Conservation (phyloP, 768 basidiomycete species). For the Suillus discolor region DNA sequence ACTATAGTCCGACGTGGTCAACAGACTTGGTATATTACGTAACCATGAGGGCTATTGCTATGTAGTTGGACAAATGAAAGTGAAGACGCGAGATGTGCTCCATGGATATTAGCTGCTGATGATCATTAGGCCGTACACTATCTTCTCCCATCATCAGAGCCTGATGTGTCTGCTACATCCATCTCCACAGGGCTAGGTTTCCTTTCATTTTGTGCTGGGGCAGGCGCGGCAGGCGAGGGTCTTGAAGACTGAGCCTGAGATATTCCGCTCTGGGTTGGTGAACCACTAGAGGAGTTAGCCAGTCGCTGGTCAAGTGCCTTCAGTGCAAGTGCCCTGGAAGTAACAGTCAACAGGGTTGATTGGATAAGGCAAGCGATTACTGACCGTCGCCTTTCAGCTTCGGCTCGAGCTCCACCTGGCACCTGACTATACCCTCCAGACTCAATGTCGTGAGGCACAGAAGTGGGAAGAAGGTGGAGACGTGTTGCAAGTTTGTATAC, state of each 20-base stretch:
- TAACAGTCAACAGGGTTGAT: constrained; percentile 11
- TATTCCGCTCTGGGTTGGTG: constrained; percentile 33
- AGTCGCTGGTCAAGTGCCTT: constrained; percentile 95
- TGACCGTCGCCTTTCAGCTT: constrained; percentile 93
- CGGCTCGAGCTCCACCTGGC: constrained; percentile 90
- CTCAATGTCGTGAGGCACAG: constrained; percentile 63
- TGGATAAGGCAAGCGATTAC: constrained; percentile 20
- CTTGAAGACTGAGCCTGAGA: constrained; percentile 31
- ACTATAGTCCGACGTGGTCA: neutral
- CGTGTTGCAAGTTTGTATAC: constrained; percentile 68
- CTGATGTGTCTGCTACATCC: constrained; percentile 19
- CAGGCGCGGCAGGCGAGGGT: constrained; percentile 30
- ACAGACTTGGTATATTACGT: constrained; percentile 22
- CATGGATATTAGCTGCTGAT: constrained; percentile 12
- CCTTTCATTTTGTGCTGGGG: constrained; percentile 36
- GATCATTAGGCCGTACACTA: constrained; percentile 20
- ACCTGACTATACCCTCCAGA: constrained; percentile 69
- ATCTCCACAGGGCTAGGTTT: constrained; percentile 25
- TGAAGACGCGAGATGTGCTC: neutral
- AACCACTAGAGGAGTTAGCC: constrained; percentile 52
- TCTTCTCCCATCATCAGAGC: constrained; percentile 23
- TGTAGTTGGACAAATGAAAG: constrained; percentile 4
- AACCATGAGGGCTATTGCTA: constrained; percentile 16
- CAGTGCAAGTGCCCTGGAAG: constrained; percentile 84
- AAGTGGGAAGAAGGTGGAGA: constrained; percentile 74